Evolutionary conservation across 768 basidiomycete genomes (phyloP).

Genomic region (Mycena olivaceomarginata): DNA sequence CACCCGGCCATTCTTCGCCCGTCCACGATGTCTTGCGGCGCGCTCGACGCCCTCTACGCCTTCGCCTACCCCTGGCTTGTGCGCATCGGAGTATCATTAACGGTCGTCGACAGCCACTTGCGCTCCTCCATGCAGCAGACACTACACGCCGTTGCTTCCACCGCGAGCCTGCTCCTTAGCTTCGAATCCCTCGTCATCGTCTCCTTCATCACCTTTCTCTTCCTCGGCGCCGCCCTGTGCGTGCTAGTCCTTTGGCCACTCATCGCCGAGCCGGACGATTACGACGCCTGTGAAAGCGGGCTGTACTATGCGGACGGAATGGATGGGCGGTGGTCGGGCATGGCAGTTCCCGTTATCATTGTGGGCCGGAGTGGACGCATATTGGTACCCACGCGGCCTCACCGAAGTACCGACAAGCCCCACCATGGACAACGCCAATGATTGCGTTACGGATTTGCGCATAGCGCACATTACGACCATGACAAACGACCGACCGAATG

Average conservation of each 20-base stretch:
- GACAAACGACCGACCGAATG: not conserved
- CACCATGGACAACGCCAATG: not conserved
- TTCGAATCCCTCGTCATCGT: conserved; percentile 29
- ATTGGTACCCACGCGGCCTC: not conserved
- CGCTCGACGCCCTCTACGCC: conserved; percentile 7
- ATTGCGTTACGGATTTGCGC: not conserved
- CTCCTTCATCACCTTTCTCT: conserved; percentile 11
- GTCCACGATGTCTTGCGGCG: conserved; percentile 11
- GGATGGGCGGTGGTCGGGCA: conserved; percentile 21
- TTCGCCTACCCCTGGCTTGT: conserved; percentile 11
- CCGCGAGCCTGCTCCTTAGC: conserved; percentile 21
- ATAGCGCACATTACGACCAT: not conserved
- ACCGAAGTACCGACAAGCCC: not conserved
- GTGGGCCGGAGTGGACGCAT: conserved; percentile 6
- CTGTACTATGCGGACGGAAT: conserved; percentile 18
- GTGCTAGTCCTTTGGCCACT: conserved; percentile 20
- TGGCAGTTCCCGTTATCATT: conserved; percentile 21
- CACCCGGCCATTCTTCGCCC: not conserved
- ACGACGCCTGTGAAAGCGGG: conserved; percentile 32
- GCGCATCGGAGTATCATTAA: not conserved
- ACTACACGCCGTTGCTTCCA: not conserved
- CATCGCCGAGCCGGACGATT: conserved; percentile 14
- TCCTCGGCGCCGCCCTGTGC: conserved; percentile 23
- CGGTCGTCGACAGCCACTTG: not conserved
- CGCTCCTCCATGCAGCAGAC: not conserved